Evolutionary conservation across 176 grass and related monocot species (phyloP), one percentile per base, ranked within the genome.

Genomic region (maize (Zea mays)): DNA sequence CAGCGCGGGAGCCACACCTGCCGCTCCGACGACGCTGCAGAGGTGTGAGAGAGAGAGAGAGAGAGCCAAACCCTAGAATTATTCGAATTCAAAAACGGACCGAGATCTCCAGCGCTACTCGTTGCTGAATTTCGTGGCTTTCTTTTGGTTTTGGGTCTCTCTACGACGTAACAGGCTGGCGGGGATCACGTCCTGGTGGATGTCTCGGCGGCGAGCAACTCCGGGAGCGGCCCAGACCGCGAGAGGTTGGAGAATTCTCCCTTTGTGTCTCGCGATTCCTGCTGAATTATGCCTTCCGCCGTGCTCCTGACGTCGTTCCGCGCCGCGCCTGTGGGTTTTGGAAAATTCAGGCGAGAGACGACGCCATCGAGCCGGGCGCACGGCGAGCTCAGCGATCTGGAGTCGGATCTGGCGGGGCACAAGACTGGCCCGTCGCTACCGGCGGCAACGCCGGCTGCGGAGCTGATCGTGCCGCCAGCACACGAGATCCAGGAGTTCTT

Each of bases 401-500:
- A 92, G 71, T 92, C 89, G 27, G 85, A 91, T 82, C 81, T 67
- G 44, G 74, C 33, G 7, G 72, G 70, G 1, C 46, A 65, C 10
- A 85, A 72, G 64, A 60, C 54, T 34, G 49, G 68, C 66, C 78
- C 35, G 10, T 17, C 82, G 10, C 4, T 65, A 21, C 59, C 67
- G 17, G 62, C 62, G 35, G 2, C 46, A 6, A 39, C 37, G 59
- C 10, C 76, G 2, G 58, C 57, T 44, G 10, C 62, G 34, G 46
- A 16, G n/a, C 35, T 21, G 74, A 82, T 57, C 52, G 57, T 51
- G 57, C 93, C 87, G 15, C 72, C 71, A 46, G 85, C 86, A 43
- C 78, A 56, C 0, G 93, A 97, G 82, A 88, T 97, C 77, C 82
- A 88, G 50, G 87, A 79, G 15, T 97, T 97, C 87, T 97, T 97